Base-by-base conservation (phyloP, 768 basidiomycete genomes). In the Leccinum subgranulosum region DNA sequence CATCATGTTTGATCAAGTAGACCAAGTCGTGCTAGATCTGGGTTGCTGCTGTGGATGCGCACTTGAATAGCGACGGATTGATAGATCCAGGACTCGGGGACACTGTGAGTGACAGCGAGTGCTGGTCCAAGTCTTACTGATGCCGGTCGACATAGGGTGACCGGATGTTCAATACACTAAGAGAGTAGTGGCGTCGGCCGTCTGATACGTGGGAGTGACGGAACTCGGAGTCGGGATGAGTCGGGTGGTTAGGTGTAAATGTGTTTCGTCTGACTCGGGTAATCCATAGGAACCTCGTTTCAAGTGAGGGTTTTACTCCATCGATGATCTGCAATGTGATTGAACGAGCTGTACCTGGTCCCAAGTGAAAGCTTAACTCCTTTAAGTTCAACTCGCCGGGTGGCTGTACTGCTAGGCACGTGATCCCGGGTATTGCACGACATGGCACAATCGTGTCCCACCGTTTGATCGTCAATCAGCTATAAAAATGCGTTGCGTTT, bases 71-170 rank as follows among this genome's bases (percentile, higher is more conserved):
- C 0, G 81, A 90, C 17, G 96, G 95, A 7, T 77, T 93, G 60
- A 89, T 98, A 58, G 81, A 76, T n/a, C 95, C 95, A 10, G 95
- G 95, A 19, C 79, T 96, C 46, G 95, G 95, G 5, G 95, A 97
- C 72, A 85, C 91, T 25, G 92, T 92, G 66, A 69, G 89, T 79
- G 3, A 25, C 15, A 25, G 5, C 19, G 31, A 21, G 29, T 21
- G 33, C 15, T 51, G 10, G 28, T 39, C 29, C 17, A 50, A 53
- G 21, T 21, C 10, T n/a, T n/a, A 27, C 49, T 52, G 47, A 55
- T 54, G 31, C 49, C 10, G 21, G 55, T 53, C 19, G 15, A 46
- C 62, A 27, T 51, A 94, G 90, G 93, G 93, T 2, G 93, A 95
- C 65, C 86, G 93, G 10, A 71, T 93, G 58, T 93, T 90, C 76